Evolutionary conservation across 805 yeast species (phyloP), one percentile per base, ranked within the genome.

Genomic region (Wilhelminamyces savonicus): DNA sequence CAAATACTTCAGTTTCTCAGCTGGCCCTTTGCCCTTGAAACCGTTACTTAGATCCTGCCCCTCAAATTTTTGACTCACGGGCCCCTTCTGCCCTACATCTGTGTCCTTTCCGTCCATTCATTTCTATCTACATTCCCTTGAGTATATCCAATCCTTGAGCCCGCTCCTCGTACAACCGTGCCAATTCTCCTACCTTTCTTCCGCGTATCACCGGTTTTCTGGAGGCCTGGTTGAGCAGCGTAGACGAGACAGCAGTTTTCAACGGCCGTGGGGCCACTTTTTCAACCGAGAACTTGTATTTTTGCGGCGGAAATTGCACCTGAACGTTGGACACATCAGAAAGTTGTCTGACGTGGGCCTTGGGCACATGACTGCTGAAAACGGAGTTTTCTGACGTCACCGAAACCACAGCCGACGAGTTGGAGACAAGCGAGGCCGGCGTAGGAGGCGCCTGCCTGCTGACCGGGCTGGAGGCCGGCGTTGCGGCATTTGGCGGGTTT

Each of bases 161-260:
- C 39, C 80, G 58, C 45, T 78, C 83, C 45, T 79, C 87, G 40
- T 74, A 79, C 23, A 78, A 51, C 34, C 66, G 69, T 2, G 85
- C 81, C 35, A 79, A 56, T 44, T 72, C 77, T 9, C 76, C 72
- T 2, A 79, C 85, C 50, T 73, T 74, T 30, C 71, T 62, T 9
- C 76, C 78, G 12, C 77, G 48, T 9, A 71, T 61, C 5, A 74
- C 74, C 5, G 69, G 69, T 32, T 52, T 54, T n/a, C n/a, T n/a
- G n/a, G n/a, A n/a, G n/a, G n/a, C n/a, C n/a, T n/a, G n/a, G n/a
- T n/a, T n/a, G n/a, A n/a, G n/a, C n/a, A n/a, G n/a, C n/a, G n/a
- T n/a, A n/a, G n/a, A n/a, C n/a, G n/a, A n/a, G n/a, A n/a, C n/a
- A n/a, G n/a, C n/a, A n/a, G n/a, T n/a, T 27, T 50, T 54, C 5